Evolutionary conservation across 495 filamentous ascomycete species (phyloP).

Genomic region (Talaromyces proteolyticus): DNA sequence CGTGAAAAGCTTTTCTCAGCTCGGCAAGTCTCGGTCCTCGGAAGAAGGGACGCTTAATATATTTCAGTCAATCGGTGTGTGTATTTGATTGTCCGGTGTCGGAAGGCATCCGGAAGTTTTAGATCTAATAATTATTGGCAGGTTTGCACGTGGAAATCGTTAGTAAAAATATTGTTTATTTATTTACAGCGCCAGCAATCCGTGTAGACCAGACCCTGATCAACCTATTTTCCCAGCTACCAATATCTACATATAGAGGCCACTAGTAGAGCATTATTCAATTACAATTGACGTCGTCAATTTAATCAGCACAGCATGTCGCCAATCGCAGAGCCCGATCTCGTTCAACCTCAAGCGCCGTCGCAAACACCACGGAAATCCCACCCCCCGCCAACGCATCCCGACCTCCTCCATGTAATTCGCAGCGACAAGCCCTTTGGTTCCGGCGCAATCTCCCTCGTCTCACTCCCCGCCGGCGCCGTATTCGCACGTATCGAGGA

Average conservation of each 20-base stretch:
- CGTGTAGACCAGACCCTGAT: too few relatives aligned
- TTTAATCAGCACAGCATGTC: conserved; percentile 1
- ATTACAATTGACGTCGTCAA: too few relatives aligned
- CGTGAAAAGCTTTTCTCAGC: too few relatives aligned
- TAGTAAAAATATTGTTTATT: too few relatives aligned
- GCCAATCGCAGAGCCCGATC: conserved; percentile 1
- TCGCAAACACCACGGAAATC: neutral
- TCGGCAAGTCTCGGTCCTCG: neutral
- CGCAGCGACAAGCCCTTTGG: conserved; percentile 44
- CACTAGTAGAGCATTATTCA: too few relatives aligned
- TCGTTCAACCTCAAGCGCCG: neutral
- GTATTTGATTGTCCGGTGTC: too few relatives aligned
- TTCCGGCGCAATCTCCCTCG: conserved; percentile 54
- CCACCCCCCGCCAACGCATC: conserved; percentile 25
- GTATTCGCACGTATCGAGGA: conserved; percentile 34
- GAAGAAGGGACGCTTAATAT: neutral
- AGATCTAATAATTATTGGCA: too few relatives aligned
- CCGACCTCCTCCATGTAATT: conserved; percentile 25
- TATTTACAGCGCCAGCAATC: too few relatives aligned
- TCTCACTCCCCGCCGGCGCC: conserved; percentile 57
- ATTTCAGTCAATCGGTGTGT: too few relatives aligned
- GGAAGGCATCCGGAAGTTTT: too few relatives aligned
- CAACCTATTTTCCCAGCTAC: too few relatives aligned
- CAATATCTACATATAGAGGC: too few relatives aligned
- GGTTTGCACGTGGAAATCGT: neutral